Evolutionary conservation across 768 basidiomycete genomes (phyloP), one percentile per base, ranked within the genome.

Genomic region (Mycena metata): DNA sequence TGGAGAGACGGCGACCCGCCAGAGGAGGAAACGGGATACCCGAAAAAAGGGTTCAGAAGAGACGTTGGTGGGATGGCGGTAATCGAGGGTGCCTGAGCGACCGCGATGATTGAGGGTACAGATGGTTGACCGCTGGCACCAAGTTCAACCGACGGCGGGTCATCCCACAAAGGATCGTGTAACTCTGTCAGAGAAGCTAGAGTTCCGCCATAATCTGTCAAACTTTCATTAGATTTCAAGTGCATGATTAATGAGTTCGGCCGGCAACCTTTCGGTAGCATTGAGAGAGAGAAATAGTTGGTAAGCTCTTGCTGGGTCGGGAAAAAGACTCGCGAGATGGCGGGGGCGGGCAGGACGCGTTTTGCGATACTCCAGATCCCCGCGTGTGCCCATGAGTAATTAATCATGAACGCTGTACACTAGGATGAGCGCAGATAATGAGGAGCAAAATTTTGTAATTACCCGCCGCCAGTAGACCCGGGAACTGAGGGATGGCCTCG

Each of bases 391-490:
- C 91, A 93, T 1, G 90, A 89, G 73, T 90, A 90, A 78, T 93
- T 93, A 39, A 92, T 80, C 70, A 93, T 79, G 73, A 93, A 90
- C 9, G 89, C 92, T 91, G 73, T 23, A 46, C 30, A 35, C 43
- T 30, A 46, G 19, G 57, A 26, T 58, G 43, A 58, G 35, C 51
- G 46, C 39, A 52, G 69, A 54, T 45, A 67, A 51, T 59, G 58
- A 46, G 56, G 64, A 61, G 43, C 49, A 51, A 57, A 26, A 46
- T 41, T 45, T 16, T 42, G 52, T 59, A 73, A 81, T 72, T 76
- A 90, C 92, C 90, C 76, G 90, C 91, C 41, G 88, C 91, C 35
- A 94, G 79, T 88, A 94, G 87, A 60, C 92, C 92, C 58, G 93
- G 91, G 80, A 88, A 93, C 58, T 86, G 85, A 42, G 91, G 91